phyloP scores from a whole-genome alignment of 805 yeast genomes.

The Cyberlindnera maritima region DNA sequence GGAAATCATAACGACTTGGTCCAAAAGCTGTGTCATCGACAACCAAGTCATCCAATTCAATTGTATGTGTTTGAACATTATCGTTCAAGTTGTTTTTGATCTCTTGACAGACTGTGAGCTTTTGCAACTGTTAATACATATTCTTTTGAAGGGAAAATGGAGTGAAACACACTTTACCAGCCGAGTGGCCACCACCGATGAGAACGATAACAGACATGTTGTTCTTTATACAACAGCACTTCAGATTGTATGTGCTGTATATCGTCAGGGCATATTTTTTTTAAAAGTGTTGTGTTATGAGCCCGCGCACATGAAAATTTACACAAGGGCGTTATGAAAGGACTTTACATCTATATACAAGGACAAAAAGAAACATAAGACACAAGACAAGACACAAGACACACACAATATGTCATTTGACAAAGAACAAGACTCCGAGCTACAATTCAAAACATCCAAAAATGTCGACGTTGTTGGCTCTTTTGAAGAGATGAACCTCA shows the following conservation, averaged over 20 bases:
- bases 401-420: slow-evolving; percentile 71
- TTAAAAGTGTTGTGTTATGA: too few species aligned
- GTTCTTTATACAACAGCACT: too few species aligned
- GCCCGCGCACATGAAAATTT: too few species aligned
- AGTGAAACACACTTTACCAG: slow-evolving; percentile 41
- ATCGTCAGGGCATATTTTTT: too few species aligned
- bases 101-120: slow-evolving; percentile 32
- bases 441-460: slow-evolving; percentile 62
- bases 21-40: slow-evolving; percentile 11
- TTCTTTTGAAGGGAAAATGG: neutral
- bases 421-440: slow-evolving; percentile 53
- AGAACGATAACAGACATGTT: slow-evolving; percentile 36
- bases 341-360: too few species aligned
- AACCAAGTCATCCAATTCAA: slow-evolving; percentile 46
- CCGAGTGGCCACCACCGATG: slow-evolving; percentile 62
- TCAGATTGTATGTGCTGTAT: too few species aligned
- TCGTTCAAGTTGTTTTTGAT: slow-evolving; percentile 33
- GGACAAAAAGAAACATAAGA: too few species aligned
- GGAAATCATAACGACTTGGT: slow-evolving; percentile 31
- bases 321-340: too few species aligned
- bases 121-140: neutral
- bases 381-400: too few species aligned
- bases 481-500: slow-evolving; percentile 78
- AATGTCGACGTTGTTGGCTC: slow-evolving; percentile 51
- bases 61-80: slow-evolving; percentile 27